Evolutionary conservation across 106 monocot genomes (phyloP).

Genomic region (Amphibolis antarctica): DNA sequence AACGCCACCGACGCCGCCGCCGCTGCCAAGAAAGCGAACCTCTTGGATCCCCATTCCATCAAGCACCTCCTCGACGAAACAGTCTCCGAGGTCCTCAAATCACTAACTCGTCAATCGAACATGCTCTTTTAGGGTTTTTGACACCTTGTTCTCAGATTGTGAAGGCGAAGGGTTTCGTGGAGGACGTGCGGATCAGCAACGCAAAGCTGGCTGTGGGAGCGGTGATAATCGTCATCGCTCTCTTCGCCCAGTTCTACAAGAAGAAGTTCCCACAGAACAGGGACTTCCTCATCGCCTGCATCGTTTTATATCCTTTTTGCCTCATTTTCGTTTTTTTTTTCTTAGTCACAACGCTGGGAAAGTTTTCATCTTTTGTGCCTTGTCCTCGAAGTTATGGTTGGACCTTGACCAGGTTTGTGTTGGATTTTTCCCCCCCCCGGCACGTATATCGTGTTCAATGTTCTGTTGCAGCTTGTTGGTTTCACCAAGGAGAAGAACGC

Average conservation of each 20-base stretch:
- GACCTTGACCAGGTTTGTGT: slow-evolving; percentile 21
- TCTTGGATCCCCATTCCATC: slow-evolving; percentile 74
- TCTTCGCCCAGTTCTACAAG: slow-evolving; percentile 85
- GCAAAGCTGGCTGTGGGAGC: slow-evolving; percentile 50
- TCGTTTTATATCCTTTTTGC: slow-evolving; percentile 7
- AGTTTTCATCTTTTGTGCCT: not conserved
- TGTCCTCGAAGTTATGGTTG: not conserved
- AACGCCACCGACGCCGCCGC: not conserved
- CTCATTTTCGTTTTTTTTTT: not conserved
- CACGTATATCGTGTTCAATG: slow-evolving; percentile 85
- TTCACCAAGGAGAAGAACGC: slow-evolving; percentile 89
- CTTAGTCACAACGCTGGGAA: too few relatives aligned
- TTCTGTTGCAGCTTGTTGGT: slow-evolving; percentile 57
- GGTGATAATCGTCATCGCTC: slow-evolving; percentile 58
- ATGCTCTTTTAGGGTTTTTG: not conserved
- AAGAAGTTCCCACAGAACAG: slow-evolving; percentile 94
- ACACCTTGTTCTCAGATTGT: slow-evolving; percentile 45
- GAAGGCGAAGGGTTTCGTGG: slow-evolving; percentile 52
- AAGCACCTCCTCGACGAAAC: slow-evolving; percentile 91
- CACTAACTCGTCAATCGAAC: not conserved
- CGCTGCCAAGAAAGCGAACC: slow-evolving; percentile 76
- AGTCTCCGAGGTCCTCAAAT: slow-evolving; percentile 45
- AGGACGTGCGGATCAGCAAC: slow-evolving; percentile 73
- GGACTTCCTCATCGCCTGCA: slow-evolving; percentile 72
- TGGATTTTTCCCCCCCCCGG: slow-evolving; percentile 5